Base-by-base conservation (phyloP, 2,329 filamentous ascomycete genomes). In the Penicillium polonicum region DNA sequence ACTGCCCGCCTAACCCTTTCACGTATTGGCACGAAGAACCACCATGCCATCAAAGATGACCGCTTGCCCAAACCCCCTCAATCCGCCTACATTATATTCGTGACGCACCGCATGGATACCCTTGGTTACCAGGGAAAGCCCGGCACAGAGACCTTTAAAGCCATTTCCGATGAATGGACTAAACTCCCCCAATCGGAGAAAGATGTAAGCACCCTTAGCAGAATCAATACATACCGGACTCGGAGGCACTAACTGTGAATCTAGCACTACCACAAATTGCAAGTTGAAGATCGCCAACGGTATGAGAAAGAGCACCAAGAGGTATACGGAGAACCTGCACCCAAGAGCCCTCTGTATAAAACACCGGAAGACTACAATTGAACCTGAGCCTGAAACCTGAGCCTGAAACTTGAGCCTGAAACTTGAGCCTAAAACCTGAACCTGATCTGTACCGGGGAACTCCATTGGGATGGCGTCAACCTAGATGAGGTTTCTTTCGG, bases 61-160 rank as follows among this genome's bases (percentile, higher is more conserved):
- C 81, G 87, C 49, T 65, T 70, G 15, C 77, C 82, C 48, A 85
- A 82, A 69, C 59, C 59, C 2, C 73, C 79, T 4, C 2, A 7
- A 0, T 66, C n/a, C 4, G 15, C 79, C 0, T 85, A 73, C 60
- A 25, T 74, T 1, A 55, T 66, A 5, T 89, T 83, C 72, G 35
- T 60, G 42, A 64, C 54, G 27, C 82, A 83, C 13, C 77, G 83
- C 52, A 58, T 66, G 5, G 61, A 60, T 2, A 79, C 74, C 45
- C 80, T 80, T 21, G 85, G 87, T 51, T 77, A 84, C 55, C 79
- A 77, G 57, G 73, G 78, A 46, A 77, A 85, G 57, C 8, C 52
- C 0, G 0, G 74, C 0, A 2, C 4, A 0, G 82, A 87, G 3
- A n/a, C 17, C 43, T 36, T 52, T 10, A 17, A 9, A n/a, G 19